Conservation (phyloP, 805 yeast species). For the Torulaspora maleeae region DNA sequence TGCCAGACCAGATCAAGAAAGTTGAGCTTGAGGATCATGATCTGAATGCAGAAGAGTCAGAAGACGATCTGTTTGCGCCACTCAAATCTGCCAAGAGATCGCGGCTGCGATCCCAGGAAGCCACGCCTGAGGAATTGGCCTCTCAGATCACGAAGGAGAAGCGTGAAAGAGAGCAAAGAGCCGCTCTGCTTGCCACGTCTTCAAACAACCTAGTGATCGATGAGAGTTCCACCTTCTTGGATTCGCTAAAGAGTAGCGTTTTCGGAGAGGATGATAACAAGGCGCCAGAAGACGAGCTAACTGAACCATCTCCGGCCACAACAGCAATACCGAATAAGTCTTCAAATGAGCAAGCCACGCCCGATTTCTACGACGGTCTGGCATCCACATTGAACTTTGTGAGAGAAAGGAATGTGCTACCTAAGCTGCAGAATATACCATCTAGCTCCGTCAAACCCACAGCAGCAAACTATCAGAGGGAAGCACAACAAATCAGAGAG, state of each 20-base stretch:
- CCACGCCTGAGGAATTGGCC: slow-evolving; percentile 32
- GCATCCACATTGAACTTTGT: slow-evolving; percentile 31
- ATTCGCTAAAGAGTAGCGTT: slow-evolving; percentile 16
- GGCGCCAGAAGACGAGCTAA: neutral
- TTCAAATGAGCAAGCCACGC: neutral
- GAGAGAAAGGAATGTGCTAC: slow-evolving; percentile 15
- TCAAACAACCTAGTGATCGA: slow-evolving; percentile 36
- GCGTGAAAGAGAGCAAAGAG: slow-evolving; percentile 19
- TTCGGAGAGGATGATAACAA: slow-evolving; percentile 2
- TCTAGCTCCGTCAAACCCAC: neutral
- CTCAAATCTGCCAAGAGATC: slow-evolving; percentile 19
- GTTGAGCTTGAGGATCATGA: slow-evolving; percentile 36
- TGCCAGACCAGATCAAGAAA: slow-evolving; percentile 29
- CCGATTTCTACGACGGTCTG: slow-evolving; percentile 28
- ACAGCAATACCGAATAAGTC: neutral
- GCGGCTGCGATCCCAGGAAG: neutral
- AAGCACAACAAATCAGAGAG: slow-evolving; percentile 4
- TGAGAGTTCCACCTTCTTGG: slow-evolving; percentile 37
- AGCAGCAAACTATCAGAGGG: neutral
- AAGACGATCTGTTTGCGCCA: slow-evolving; percentile 33
- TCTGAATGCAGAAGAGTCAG: slow-evolving; percentile 32
- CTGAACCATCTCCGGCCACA: neutral
- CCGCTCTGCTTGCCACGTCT: slow-evolving; percentile 18
- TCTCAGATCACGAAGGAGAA: slow-evolving; percentile 36
- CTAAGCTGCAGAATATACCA: slow-evolving; percentile 3